Evolutionary conservation across 257 asterid genomes (phyloP), one percentile per base, ranked within the genome.

Genomic region (Primulina huaijiensis): DNA sequence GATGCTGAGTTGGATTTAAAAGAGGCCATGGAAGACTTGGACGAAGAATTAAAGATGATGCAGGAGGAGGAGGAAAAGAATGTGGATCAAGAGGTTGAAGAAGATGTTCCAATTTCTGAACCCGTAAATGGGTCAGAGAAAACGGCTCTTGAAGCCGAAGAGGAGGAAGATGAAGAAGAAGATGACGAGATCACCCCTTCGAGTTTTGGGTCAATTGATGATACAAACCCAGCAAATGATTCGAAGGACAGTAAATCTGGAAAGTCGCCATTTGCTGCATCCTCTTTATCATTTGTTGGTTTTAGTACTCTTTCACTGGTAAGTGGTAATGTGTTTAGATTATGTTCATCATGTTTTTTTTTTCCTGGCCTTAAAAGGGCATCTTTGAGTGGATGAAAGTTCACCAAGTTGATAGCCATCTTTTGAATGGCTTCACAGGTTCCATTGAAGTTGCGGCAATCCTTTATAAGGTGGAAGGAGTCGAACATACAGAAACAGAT

Each of bases 51-150:
- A 67, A 82, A 86, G 82, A 75, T 64, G 69, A 33, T 90, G 97
- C 88, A 90, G 77, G 67, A 89, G 74, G 97, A 79, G 80, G 97
- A 87, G 70, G 96, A 93, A 76, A 82, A 76, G 76, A 93, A 84
- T 77, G 77, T 33, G 31, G 91, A 82, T 62, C 72, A 71, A 65
- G 93, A 75, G 8, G 56, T 68, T 19, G 84, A 70, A 46, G 85
- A 81, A 67, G 85, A 72, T 62, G 25, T 73, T 27, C n/a, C 81
- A 9, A 29, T 71, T 9, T 67, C 86, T 75, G 88, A 79, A 75
- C 76, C 85, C 56, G 38, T 71, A 31, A 72, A 53, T 12, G 71
- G 75, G 65, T 34, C 60, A 19, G 89, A 77, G 65, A 75, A 70
- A 76, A 72, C 75, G 17, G 33, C 75, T 55, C 58, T 61, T 35